Base-by-base conservation (phyloP, 2,329 filamentous ascomycete genomes). In the Cladophialophora chaetospira region DNA sequence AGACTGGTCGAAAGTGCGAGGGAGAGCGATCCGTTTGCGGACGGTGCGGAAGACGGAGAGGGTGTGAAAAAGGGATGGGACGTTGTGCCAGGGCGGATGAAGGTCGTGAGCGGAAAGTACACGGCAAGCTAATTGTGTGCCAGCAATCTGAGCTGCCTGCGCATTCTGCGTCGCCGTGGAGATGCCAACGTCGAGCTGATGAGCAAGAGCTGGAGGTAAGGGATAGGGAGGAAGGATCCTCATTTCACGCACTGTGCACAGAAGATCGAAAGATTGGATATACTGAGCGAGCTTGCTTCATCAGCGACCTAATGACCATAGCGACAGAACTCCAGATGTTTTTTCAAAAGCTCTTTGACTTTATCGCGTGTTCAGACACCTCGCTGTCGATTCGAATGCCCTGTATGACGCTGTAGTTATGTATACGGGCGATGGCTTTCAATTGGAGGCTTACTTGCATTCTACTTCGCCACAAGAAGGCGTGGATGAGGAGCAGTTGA, bases 101-200 rank as follows among this genome's bases (percentile, higher is more conserved):
- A 87, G 74, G 71, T 94, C 63, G 80, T 88, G 21, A 86, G 84
- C 68, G 90, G 89, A 44, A 88, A 87, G 73, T 96, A 94, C 71
- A 83, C 89, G 66, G 82, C 83, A 52, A 66, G 68, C 51, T 77
- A 63, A 68, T 46, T 25, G n/a, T 3, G 15, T 40, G 3, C 17
- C 9, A 4, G 8, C 36, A 21, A 8, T 38, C 28, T 31, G 13
- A 33, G n/a, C n/a, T n/a, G n/a, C n/a, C n/a, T n/a, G n/a, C n/a
- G n/a, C n/a, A n/a, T n/a, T n/a, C n/a, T n/a, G n/a, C n/a, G n/a
- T n/a, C n/a, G n/a, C n/a, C 31, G 31, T 11, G 15, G 35, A 38
- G 10, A 38, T 19, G 17, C 17, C 5, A 19, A 40, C 1, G 15
- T 21, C 13, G 15, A 21, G 36, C 15, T 15, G 10, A 9, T 11